Evolutionary conservation across 371 early-diverging fungal genomes (phyloP), one percentile per base, ranked within the genome.

Genomic region (Chytridiales sp.): DNA sequence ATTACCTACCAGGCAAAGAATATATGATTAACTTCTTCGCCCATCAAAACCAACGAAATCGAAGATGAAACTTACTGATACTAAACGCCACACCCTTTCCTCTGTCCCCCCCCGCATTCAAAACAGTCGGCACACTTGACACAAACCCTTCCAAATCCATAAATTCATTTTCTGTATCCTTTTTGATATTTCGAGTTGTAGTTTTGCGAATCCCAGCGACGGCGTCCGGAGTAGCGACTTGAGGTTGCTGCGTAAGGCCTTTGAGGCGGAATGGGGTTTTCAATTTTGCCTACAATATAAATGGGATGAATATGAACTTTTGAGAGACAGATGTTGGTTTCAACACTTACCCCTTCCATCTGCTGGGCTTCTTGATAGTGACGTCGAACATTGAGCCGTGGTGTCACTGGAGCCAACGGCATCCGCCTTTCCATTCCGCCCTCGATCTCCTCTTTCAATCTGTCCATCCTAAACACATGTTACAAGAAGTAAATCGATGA

Each of bases 171-270:
- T n/a, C n/a, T n/a, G n/a, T n/a, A n/a, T n/a, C n/a, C n/a, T n/a
- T n/a, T n/a, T n/a, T n/a, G n/a, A n/a, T n/a, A n/a, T n/a, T n/a
- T n/a, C n/a, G n/a, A n/a, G n/a, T n/a, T n/a, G n/a, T n/a, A n/a
- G n/a, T 47, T n/a, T 44, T 47, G 26, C 57, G 57, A 15, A 56
- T 5, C 1, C 13, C 13, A 15, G 43, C 13, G 4, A 47, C 36
- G 11, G 57, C 57, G 19, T 46, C 57, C 21, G 57, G 57, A 2
- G 57, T 56, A 17, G 44, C 44, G 17, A 36, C 34, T n/a, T n/a
- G n/a, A n/a, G n/a, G n/a, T n/a, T n/a, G n/a, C n/a, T n/a, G n/a
- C 11, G 38, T 27, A 27, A 41, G 27, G 11, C 22, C 47, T 8
- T 47, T 36, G 35, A 43, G 55, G 17, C 40, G 42, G 17, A 32